Percentiles rank a stretch among this genome's conserved stretches.
phyloP scores from a whole-genome alignment of 305 asterid genomes.

The Fraxinus sp. region DNA sequence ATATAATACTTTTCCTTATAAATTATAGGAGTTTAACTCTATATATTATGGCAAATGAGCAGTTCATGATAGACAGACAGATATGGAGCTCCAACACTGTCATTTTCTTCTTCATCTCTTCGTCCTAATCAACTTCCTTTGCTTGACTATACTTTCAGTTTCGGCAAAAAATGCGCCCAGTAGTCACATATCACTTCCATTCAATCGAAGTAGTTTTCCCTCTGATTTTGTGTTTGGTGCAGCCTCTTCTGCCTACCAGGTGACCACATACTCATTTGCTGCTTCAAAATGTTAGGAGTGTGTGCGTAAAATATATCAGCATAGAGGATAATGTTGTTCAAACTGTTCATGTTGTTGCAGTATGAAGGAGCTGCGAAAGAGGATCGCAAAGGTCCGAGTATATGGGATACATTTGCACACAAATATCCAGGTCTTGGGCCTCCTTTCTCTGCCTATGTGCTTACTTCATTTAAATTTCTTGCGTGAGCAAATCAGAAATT shows the following conservation, averaged over 20 bases:
- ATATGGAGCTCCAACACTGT: not conserved
- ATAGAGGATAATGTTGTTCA: not conserved
- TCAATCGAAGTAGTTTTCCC: conserved; percentile 40
- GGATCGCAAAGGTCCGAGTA: conserved; percentile 51
- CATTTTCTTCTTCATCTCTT: not conserved
- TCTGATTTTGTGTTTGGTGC: conserved; percentile 56
- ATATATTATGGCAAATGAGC: not conserved
- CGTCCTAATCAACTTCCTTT: not conserved
- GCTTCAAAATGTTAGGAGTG: not conserved
- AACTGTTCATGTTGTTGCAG: conserved; percentile 15
- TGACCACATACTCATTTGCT: not conserved
- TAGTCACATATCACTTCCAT: not conserved
- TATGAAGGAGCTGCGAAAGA: conserved; percentile 48
- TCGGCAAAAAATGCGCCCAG: not conserved
- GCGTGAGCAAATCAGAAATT: too few relatives aligned
- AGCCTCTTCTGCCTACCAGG: conserved; percentile 60
- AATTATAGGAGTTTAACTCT: not conserved
- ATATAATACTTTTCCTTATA: not conserved
- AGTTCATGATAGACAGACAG: not conserved
- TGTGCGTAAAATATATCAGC: not conserved
- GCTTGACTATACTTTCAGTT: not conserved
- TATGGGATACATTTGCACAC: conserved; percentile 50
- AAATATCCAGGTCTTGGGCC: conserved; percentile 33
- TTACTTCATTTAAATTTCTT: too few relatives aligned
- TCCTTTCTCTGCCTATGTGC: too few relatives aligned